Conservation (phyloP, 352 stramenopile genomes). For the Globisporangium okanoganense region DNA sequence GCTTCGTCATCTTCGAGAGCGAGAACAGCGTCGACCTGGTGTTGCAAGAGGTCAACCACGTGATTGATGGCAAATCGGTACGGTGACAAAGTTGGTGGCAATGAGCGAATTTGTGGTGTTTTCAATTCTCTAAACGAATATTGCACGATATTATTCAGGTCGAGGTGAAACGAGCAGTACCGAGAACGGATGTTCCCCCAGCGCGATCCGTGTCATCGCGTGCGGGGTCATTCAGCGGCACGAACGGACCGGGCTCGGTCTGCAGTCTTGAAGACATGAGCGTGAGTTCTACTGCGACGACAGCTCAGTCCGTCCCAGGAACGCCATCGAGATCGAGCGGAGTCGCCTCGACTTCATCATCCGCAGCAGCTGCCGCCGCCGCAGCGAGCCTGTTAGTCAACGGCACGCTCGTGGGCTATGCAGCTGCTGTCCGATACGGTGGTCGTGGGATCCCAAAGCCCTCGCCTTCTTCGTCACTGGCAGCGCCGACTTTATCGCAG, state of each 20-base stretch:
- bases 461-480: conserved; percentile 14
- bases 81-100: neutral
- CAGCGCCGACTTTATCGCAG: conserved; percentile 1
- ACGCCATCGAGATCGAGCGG: conserved; percentile 50
- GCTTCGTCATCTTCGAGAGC: conserved; percentile 92
- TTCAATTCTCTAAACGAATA: neutral
- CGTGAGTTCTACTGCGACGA: conserved; percentile 38
- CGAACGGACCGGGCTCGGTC: conserved; percentile 63
- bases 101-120: neutral
- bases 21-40: conserved; percentile 85
- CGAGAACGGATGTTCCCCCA: conserved; percentile 76
- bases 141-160: conserved; percentile 22
- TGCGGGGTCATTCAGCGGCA: conserved; percentile 75
- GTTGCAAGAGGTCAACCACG: conserved; percentile 83
- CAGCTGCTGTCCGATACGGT: conserved; percentile 76
- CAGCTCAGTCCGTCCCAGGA: conserved; percentile 48
- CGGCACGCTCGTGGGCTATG: conserved; percentile 66
- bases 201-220: conserved; percentile 69
- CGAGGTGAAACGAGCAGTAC: conserved; percentile 85
- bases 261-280: conserved; percentile 67
- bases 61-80: conserved; percentile 91
- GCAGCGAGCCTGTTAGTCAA: conserved; percentile 35
- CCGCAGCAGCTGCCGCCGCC: neutral
- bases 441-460: conserved; percentile 33
- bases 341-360: conserved; percentile 21